These are phyloP conservation scores for Helianthus tuberosus DNA, from an alignment of 129 eudicot species.

Conservation along the genomic window DNA sequence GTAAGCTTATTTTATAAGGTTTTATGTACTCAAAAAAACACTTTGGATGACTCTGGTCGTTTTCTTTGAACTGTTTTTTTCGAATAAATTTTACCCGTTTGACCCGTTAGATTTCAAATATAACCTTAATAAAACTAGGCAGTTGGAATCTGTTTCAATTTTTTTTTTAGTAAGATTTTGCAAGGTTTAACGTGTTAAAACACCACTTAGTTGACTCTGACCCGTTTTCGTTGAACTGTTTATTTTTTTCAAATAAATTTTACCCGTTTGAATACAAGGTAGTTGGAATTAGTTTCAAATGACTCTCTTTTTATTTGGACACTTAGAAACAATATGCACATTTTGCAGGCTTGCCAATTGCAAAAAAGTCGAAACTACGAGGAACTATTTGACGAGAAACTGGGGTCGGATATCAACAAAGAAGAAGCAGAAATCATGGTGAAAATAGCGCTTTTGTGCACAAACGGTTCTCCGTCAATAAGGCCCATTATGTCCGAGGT, in stretches of 20 bases:
- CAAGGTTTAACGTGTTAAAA: neutral
- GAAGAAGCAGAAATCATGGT: constrained; percentile 60
- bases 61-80: too few relatives aligned
- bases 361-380: constrained; percentile 38
- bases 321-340: neutral
- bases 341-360: constrained; percentile 65
- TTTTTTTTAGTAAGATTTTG: neutral
- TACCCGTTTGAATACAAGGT: neutral
- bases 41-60: too few relatives aligned
- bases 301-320: neutral
- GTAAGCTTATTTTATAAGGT: too few relatives aligned
- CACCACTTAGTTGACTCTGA: neutral
- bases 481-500: constrained; percentile 77
- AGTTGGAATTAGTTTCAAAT: neutral
- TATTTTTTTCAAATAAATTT: neutral
- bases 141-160: too few relatives aligned
- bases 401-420: constrained; percentile 46
- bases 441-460: constrained; percentile 65
- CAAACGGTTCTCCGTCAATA: constrained; percentile 60
- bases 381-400: constrained; percentile 55
- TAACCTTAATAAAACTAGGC: too few relatives aligned
- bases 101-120: too few relatives aligned
- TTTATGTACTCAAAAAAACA: too few relatives aligned
- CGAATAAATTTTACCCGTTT: too few relatives aligned
- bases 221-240: neutral